A percentile compares a stretch with the other conserved stretches of the same genome.
Conservation (phyloP, 805 yeast species). For the Wickerhamia fluorescens region DNA sequence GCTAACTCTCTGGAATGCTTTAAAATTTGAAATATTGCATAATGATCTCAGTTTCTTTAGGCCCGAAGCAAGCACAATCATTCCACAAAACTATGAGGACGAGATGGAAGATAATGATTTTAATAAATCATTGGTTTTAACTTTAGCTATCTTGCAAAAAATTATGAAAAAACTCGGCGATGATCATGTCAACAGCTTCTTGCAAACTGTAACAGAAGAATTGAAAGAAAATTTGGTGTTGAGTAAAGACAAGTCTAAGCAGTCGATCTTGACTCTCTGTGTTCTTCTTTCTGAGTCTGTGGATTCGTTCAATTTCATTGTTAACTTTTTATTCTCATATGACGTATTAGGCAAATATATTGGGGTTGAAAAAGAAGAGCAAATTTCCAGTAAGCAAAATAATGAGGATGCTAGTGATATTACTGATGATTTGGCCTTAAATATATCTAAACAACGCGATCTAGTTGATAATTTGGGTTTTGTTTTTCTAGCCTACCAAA, state of each 20-base stretch:
- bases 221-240: constrained; percentile 45
- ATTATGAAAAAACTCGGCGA: constrained; percentile 33
- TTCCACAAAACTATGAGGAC: constrained; percentile 18
- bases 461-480: constrained; percentile 55
- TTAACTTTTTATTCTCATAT: constrained; percentile 25
- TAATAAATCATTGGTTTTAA: constrained; percentile 26
- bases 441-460: constrained; percentile 51
- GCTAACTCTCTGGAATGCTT: constrained; percentile 76
- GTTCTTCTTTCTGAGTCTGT: constrained; percentile 44
- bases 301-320: constrained; percentile 40
- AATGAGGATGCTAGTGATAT: constrained; percentile 3
- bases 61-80: constrained; percentile 16
- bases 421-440: constrained; percentile 26
- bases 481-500: constrained; percentile 42
- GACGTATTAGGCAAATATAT: constrained; percentile 38
- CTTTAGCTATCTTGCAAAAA: constrained; percentile 30
- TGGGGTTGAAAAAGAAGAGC: constrained; percentile 16
- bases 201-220: constrained; percentile 36
- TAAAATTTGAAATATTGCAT: constrained; percentile 85
- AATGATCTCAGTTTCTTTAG: constrained; percentile 41
- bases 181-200: constrained; percentile 28
- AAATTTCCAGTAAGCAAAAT: constrained; percentile 2
- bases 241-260: constrained; percentile 50
- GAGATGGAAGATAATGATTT: constrained; percentile 29
- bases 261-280: constrained; percentile 55